phyloP scores from a whole-genome alignment of 1,284 basidiomycete species.

The Ustilago sp. region DNA sequence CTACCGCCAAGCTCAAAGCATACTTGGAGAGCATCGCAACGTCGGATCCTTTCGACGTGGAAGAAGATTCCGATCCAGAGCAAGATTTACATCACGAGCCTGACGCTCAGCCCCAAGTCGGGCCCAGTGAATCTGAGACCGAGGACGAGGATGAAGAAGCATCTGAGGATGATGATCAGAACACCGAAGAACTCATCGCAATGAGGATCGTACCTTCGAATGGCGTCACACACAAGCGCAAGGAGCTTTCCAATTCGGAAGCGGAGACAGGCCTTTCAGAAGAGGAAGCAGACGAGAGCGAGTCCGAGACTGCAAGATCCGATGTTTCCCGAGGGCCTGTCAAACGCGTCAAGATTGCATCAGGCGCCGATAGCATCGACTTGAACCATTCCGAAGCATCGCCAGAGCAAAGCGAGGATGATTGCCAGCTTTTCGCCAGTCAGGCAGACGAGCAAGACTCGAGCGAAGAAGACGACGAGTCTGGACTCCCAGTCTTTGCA shows the following conservation, averaged over 20 bases:
- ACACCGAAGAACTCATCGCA: background rate
- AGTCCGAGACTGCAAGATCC: constrained; percentile 24
- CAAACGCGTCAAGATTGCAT: constrained; percentile 38
- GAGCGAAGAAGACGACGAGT: constrained; percentile 18
- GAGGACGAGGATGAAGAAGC: constrained; percentile 8
- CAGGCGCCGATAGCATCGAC: constrained; percentile 9
- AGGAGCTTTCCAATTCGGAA: constrained; percentile 9
- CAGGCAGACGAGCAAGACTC: constrained; percentile 5
- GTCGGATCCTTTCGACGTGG: constrained; percentile 21
- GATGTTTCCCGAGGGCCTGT: constrained; percentile 8
- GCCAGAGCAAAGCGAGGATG: constrained; percentile 7
- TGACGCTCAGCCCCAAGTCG: constrained; percentile 5
- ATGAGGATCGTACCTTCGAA: constrained; percentile 6
- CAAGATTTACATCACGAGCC: constrained; percentile 4
- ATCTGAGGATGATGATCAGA: constrained; percentile 13
- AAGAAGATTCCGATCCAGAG: constrained; percentile 14
- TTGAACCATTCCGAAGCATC: background rate
- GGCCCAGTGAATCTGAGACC: constrained; percentile 10
- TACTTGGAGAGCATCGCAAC: constrained; percentile 30
- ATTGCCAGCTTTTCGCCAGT: background rate
- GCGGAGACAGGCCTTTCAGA: constrained; percentile 8
- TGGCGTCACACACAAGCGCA: constrained; percentile 26
- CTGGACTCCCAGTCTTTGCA: constrained; percentile 17
- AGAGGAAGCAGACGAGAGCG: constrained; percentile 1
- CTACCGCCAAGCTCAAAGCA: constrained; percentile 11